phyloP scores from a whole-genome alignment of 352 stramenopile genomes.

The Phytophthora hibernalis region DNA sequence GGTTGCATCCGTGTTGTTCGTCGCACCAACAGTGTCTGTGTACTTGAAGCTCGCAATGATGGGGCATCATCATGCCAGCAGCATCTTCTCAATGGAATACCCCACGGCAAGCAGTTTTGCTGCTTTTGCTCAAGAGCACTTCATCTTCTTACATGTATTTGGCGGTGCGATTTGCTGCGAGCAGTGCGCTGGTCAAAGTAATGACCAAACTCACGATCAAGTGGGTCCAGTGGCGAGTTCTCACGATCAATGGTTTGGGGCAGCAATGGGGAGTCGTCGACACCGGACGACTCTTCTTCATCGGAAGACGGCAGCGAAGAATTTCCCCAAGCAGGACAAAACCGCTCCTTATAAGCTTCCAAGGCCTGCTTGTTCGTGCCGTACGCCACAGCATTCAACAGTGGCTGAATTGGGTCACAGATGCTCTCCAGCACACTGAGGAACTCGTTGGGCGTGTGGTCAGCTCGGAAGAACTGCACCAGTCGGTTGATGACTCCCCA shows the following conservation, averaged over 20 bases:
- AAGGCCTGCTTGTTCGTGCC: slow-evolving; percentile 77
- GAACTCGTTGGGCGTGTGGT: slow-evolving; percentile 61
- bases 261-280: slow-evolving; percentile 56
- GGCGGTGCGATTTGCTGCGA: slow-evolving; percentile 24
- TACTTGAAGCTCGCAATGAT: too few relatives aligned
- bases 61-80: too few relatives aligned
- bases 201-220: slow-evolving; percentile 51
- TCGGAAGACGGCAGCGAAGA: slow-evolving; percentile 67
- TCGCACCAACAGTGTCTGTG: too few relatives aligned
- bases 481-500: slow-evolving; percentile 74
- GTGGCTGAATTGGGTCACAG: slow-evolving; percentile 73
- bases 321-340: slow-evolving; percentile 72
- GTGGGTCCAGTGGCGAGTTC: slow-evolving; percentile 25
- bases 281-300: slow-evolving; percentile 64
- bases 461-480: slow-evolving; percentile 59
- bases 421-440: slow-evolving; percentile 74
- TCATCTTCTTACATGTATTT: slow-evolving; percentile 17
- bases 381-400: slow-evolving; percentile 74
- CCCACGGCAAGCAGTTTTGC: neutral
- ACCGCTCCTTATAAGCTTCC: slow-evolving; percentile 75
- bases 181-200: slow-evolving; percentile 39
- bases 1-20: too few relatives aligned
- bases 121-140: neutral
- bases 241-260: slow-evolving; percentile 17
- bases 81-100: too few relatives aligned